Evolutionary conservation across 192 early-diverging fungal genomes (phyloP).

Genomic region (Coemansia sp.): DNA sequence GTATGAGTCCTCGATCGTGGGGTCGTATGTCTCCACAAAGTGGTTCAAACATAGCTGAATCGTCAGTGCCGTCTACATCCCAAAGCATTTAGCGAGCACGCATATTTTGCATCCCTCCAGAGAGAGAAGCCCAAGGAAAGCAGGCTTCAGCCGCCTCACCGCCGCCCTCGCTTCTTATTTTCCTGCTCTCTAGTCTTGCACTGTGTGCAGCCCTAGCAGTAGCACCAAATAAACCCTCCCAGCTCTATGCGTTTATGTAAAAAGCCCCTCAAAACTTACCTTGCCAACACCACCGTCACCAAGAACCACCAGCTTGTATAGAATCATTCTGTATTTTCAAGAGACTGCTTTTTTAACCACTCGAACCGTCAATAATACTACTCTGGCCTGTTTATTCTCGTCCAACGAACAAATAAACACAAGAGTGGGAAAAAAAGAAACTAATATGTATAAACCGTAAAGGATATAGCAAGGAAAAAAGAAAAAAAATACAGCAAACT

Average conservation of each 20-base stretch:
- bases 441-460: slow-evolving; percentile 1
- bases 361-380: slow-evolving; percentile 1
- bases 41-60: slow-evolving; percentile 65
- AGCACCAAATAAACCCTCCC: slow-evolving; percentile 12
- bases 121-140: too few species aligned
- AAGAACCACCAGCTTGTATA: slow-evolving; percentile 93
- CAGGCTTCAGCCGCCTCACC: too few species aligned
- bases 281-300: slow-evolving; percentile 94
- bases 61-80: slow-evolving; percentile 60
- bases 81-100: background rate
- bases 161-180: background rate
- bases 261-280: slow-evolving; percentile 53
- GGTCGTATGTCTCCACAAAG: slow-evolving; percentile 89
- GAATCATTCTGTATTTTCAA: slow-evolving; percentile 66
- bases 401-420: slow-evolving; percentile 15
- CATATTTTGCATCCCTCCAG: too few species aligned
- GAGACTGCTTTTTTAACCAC: background rate
- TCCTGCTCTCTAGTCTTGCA: slow-evolving; percentile 3
- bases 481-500: slow-evolving; percentile 2
- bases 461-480: slow-evolving; percentile 9
- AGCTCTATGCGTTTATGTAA: background rate
- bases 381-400: background rate
- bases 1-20: slow-evolving; percentile 98
- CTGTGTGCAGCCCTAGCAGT: slow-evolving; percentile 4
- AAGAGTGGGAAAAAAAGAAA: slow-evolving; percentile 13